A percentile compares a stretch with the other conserved stretches of the same genome.
phyloP scores from a whole-genome alignment of 2,329 filamentous ascomycete species.

The Cylindrodendrum hubeiense region DNA sequence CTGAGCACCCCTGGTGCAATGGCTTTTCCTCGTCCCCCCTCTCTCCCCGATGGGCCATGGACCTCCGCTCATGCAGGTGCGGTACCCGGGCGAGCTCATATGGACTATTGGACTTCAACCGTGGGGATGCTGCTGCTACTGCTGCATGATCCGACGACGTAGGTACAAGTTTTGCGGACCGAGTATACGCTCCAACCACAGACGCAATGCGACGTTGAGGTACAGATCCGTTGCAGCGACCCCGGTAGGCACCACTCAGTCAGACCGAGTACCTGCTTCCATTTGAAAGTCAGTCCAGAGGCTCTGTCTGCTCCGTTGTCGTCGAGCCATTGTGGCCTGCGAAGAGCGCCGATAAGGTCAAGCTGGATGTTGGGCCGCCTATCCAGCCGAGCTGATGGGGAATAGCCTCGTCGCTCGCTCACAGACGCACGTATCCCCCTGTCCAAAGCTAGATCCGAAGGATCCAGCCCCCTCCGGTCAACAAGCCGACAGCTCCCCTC shows the following conservation, averaged over 20 bases:
- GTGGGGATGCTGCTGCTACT: slow-evolving; percentile 33
- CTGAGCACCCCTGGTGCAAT: slow-evolving; percentile 36
- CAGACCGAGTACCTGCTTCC: slow-evolving; percentile 13
- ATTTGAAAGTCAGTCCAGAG: slow-evolving; percentile 7
- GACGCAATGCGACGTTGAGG: slow-evolving; percentile 23
- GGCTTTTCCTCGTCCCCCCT: slow-evolving; percentile 33
- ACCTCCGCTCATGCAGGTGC: slow-evolving; percentile 40
- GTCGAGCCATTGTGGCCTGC: slow-evolving; percentile 10
- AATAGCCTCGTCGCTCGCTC: slow-evolving; percentile 40
- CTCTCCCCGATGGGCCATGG: slow-evolving; percentile 29
- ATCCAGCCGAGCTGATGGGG: slow-evolving; percentile 29
- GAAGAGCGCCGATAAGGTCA: neutral
- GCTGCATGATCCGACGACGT: slow-evolving; percentile 33
- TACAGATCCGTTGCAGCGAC: slow-evolving; percentile 32
- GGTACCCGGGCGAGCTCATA: slow-evolving; percentile 33
- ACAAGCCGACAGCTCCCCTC: slow-evolving; percentile 31
- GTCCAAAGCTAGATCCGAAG: slow-evolving; percentile 39
- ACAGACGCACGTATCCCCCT: slow-evolving; percentile 36
- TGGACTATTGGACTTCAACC: slow-evolving; percentile 9
- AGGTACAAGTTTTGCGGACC: slow-evolving; percentile 24
- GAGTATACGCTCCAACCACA: slow-evolving; percentile 26
- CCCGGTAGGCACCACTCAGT: slow-evolving; percentile 15
- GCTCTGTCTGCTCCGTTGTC: slow-evolving; percentile 3
- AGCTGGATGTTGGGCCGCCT: slow-evolving; percentile 26
- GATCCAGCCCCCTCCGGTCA: slow-evolving; percentile 31